These are phyloP conservation scores for Physcia stellaris DNA, from an alignment of 495 filamentous ascomycete species.

Conservation along the genomic window DNA sequence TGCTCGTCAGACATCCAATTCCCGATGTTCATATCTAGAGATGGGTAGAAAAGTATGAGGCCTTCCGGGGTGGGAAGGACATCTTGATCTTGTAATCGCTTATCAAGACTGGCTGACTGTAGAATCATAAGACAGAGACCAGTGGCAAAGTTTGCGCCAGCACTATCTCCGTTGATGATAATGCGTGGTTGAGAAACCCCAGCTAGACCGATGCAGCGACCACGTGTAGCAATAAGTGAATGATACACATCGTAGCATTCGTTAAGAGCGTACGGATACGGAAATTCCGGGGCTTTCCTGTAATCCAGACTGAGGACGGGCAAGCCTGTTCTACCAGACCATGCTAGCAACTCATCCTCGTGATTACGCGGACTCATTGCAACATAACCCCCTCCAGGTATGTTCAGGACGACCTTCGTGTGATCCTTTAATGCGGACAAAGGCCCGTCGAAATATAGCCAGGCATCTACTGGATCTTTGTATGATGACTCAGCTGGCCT, in stretches of 20 bases:
- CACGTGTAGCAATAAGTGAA: conserved; percentile 58
- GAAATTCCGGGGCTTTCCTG: conserved; percentile 84
- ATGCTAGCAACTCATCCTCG: conserved; percentile 83
- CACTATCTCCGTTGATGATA: conserved; percentile 79
- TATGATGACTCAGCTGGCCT: conserved; percentile 67
- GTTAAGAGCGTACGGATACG: conserved; percentile 89
- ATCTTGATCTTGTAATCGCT: conserved; percentile 42
- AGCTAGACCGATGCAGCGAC: conserved; percentile 72
- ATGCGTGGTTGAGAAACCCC: conserved; percentile 58
- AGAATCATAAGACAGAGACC: conserved; percentile 77
- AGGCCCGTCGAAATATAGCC: conserved; percentile 91
- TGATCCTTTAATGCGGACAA: conserved; percentile 62
- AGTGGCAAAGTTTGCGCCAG: conserved; percentile 80
- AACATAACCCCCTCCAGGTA: conserved; percentile 90
- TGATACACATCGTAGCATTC: conserved; percentile 94
- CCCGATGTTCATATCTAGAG: conserved; percentile 89
- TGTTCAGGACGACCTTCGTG: conserved; percentile 70
- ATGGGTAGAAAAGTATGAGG: conserved; percentile 75
- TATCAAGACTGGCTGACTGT: conserved; percentile 47
- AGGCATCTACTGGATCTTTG: conserved; percentile 66
- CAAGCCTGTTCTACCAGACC: conserved; percentile 72
- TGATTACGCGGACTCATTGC: conserved; percentile 85
- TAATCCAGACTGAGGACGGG: conserved; percentile 88
- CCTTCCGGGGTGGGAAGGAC: conserved; percentile 67
- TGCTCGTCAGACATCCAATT: conserved; percentile 99